Conservation (phyloP, 225 moss, liverwort and hornwort species). For the Neckera pumila region DNA sequence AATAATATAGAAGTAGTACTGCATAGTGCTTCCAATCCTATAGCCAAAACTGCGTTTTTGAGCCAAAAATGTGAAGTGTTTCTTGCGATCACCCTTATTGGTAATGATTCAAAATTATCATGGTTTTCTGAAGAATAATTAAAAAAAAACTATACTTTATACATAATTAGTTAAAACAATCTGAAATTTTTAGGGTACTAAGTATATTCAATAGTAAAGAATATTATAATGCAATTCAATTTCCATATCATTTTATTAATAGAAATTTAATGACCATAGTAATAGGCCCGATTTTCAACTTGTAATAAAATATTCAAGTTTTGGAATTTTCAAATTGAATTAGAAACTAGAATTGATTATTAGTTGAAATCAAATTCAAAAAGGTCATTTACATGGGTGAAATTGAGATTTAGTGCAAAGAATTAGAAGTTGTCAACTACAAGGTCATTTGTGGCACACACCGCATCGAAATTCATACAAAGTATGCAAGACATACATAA, state of each 20-base stretch:
- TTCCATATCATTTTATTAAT: rapidly evolving
- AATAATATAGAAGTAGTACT: no score
- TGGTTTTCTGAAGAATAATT: background rate
- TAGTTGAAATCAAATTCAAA: background rate
- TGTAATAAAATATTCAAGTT: background rate
- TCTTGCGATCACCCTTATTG: no score
- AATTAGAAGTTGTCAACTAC: background rate
- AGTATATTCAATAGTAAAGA: background rate
- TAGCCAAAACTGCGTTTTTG: no score
- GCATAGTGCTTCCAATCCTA: no score
- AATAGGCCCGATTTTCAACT: background rate
- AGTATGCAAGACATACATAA: background rate
- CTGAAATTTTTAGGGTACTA: no score
- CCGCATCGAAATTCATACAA: background rate
- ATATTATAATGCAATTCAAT: background rate
- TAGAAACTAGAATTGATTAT: background rate
- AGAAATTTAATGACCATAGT: background rate
- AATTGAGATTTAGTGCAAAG: rapidly evolving
- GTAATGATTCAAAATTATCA: background rate
- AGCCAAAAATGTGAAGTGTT: no score
- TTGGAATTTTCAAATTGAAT: background rate
- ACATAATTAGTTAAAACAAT: background rate
- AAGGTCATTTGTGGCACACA: rapidly evolving
- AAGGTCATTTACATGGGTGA: background rate
- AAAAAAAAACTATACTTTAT: background rate